phyloP scores from a whole-genome alignment of 495 filamentous ascomycete species.

The Penicillium cinerascens region DNA sequence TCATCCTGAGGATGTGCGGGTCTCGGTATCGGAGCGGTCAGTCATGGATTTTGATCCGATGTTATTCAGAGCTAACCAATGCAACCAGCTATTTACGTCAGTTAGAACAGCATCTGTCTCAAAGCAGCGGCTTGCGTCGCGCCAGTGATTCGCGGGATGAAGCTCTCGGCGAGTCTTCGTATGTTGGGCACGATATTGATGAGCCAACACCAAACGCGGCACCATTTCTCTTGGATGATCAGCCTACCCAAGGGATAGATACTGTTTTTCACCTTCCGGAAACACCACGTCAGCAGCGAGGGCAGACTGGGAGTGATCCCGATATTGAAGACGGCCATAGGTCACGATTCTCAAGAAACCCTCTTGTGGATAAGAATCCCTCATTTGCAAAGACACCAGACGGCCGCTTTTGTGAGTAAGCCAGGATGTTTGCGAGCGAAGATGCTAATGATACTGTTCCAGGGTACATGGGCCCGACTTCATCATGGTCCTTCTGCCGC shows the following conservation, averaged over 20 bases:
- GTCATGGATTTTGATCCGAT: background rate
- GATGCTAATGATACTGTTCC: background rate
- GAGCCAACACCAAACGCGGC: conserved; percentile 2
- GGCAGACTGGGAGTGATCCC: background rate
- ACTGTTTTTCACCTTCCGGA: background rate
- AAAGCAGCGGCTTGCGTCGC: background rate
- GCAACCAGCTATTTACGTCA: conserved; percentile 18
- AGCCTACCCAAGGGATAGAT: conserved; percentile 7
- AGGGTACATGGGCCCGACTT: conserved; percentile 35
- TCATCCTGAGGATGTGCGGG: conserved; percentile 26
- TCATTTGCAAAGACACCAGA: conserved; percentile 30
- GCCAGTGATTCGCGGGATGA: too few species aligned
- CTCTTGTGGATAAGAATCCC: conserved; percentile 27
- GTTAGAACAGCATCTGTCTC: conserved; percentile 20
- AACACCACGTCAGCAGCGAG: background rate
- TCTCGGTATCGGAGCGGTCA: conserved; percentile 33
- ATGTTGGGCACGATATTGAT: conserved; percentile 4
- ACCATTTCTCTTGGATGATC: conserved; percentile 4
- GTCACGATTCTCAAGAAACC: conserved; percentile 29
- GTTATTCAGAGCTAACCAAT: conserved; percentile 1
- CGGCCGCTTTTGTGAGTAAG: conserved; percentile 26
- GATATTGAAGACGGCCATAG: conserved; percentile 13
- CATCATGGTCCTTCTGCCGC: conserved; percentile 36
- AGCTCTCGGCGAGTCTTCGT: background rate
- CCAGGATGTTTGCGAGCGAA: too few species aligned